Evolutionary conservation across 2,329 filamentous ascomycete species (phyloP).

Genomic region (Trichoderma arundinaceum): DNA sequence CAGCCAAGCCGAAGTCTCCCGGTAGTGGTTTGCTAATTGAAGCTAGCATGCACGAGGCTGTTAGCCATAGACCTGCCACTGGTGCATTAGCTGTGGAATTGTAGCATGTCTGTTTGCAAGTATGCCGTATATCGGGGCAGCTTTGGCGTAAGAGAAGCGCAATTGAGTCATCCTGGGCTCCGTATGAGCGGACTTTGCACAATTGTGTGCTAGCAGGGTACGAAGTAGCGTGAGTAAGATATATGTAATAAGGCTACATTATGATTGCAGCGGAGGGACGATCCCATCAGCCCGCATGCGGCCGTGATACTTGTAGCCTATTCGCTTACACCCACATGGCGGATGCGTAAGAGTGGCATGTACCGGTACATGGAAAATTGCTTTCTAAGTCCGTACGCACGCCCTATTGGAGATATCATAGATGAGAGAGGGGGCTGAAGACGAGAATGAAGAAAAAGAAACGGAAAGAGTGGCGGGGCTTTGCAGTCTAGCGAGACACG

Average conservation of each 20-base stretch:
- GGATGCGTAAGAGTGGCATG: background rate
- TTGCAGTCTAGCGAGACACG: background rate
- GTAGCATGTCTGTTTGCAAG: background rate
- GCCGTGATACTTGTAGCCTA: background rate
- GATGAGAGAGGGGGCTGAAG: background rate
- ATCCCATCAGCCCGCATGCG: background rate
- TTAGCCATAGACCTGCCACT: background rate
- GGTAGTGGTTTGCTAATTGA: slow-evolving; percentile 24
- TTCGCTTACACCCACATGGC: slow-evolving; percentile 6
- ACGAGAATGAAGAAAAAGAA: slow-evolving; percentile 25
- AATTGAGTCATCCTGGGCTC: background rate
- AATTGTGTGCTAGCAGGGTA: background rate
- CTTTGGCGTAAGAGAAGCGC: background rate
- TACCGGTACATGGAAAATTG: background rate
- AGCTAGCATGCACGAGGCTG: slow-evolving; percentile 14
- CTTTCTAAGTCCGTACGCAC: background rate
- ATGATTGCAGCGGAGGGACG: background rate
- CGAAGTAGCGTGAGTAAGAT: background rate
- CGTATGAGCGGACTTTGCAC: background rate
- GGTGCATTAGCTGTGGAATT: background rate
- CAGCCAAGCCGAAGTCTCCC: slow-evolving; percentile 25
- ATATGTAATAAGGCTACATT: background rate
- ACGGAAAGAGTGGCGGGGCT: slow-evolving; percentile 24
- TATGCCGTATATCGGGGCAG: slow-evolving; percentile 1
- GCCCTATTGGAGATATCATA: background rate